Evolutionary conservation across 2,329 filamentous ascomycete species (phyloP).

Genomic region (Atkinsonella hypoxylon): DNA sequence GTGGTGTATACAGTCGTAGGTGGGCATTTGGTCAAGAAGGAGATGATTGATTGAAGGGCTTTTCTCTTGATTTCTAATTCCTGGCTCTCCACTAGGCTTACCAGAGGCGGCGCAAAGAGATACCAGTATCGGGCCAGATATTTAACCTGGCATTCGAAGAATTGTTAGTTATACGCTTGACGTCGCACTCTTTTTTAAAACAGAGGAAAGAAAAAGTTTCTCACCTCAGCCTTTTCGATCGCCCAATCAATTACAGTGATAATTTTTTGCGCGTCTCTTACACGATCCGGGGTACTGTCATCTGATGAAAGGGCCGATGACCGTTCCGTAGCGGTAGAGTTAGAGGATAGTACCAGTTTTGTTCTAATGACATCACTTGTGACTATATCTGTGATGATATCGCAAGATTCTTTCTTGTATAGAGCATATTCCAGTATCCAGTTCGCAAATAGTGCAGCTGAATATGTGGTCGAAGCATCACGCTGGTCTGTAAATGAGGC

Average conservation of each 20-base stretch:
- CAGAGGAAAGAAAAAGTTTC: too few species aligned
- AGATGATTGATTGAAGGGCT: slow-evolving; percentile 41
- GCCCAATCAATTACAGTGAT: slow-evolving; percentile 6
- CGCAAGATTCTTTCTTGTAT: slow-evolving; percentile 4
- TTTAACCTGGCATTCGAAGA: slow-evolving; percentile 2
- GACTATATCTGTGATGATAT: slow-evolving; percentile 42
- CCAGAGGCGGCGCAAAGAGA: slow-evolving; percentile 55
- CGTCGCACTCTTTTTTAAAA: too few species aligned
- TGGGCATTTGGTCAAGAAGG: slow-evolving; percentile 45
- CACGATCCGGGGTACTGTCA: background rate
- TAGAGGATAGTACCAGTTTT: slow-evolving; percentile 45
- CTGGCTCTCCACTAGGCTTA: slow-evolving; percentile 56
- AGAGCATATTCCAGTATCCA: slow-evolving; percentile 21
- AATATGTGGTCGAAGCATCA: slow-evolving; percentile 27
- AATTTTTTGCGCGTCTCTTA: background rate
- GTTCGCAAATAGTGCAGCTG: slow-evolving; percentile 18
- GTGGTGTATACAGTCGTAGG: slow-evolving; percentile 42
- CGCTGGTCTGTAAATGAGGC: slow-evolving; percentile 19
- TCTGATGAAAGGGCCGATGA: background rate
- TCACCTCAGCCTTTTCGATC: slow-evolving; percentile 6
- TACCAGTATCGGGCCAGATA: slow-evolving; percentile 42
- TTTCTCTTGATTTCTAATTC: slow-evolving; percentile 37
- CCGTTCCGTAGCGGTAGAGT: slow-evolving; percentile 11
- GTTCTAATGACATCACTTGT: slow-evolving; percentile 54
- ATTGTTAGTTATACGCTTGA: background rate